Conservation (phyloP, 2,329 filamentous ascomycete genomes). For the Xylaria digitata region DNA sequence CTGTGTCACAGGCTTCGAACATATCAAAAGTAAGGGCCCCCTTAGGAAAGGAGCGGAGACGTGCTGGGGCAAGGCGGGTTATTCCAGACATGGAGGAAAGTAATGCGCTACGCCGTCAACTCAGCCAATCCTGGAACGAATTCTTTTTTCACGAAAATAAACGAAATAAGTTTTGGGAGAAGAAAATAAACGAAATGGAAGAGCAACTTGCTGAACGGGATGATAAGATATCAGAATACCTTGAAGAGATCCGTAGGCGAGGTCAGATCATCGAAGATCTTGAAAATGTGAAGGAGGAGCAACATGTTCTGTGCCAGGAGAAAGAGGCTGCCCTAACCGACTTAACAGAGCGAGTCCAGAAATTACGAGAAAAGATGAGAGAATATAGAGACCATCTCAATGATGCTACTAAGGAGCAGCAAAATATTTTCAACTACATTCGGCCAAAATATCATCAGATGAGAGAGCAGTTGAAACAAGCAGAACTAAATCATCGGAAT, state of each 20-base stretch:
- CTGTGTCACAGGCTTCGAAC: conserved; percentile 44
- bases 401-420: conserved; percentile 59
- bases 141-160: conserved; percentile 38
- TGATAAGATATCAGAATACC: conserved; percentile 30
- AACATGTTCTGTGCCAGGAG: conserved; percentile 45
- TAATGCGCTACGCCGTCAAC: conserved; percentile 25
- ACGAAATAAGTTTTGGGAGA: conserved; percentile 38
- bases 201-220: conserved; percentile 38
- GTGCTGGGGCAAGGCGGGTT: background rate
- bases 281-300: conserved; percentile 43
- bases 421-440: conserved; percentile 54
- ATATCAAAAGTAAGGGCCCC: conserved; percentile 41
- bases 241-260: conserved; percentile 25
- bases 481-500: conserved; percentile 51
- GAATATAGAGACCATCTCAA: conserved; percentile 57
- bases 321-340: conserved; percentile 44
- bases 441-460: conserved; percentile 51
- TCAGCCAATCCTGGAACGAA: conserved; percentile 42
- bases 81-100: conserved; percentile 38
- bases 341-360: conserved; percentile 38
- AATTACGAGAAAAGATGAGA: conserved; percentile 52
- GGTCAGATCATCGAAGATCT: conserved; percentile 44
- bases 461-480: conserved; percentile 51
- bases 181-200: conserved; percentile 36
- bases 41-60: background rate